Base-by-base conservation (phyloP, 208 protist genomes). In the Trypanosoma scelopori region DNA sequence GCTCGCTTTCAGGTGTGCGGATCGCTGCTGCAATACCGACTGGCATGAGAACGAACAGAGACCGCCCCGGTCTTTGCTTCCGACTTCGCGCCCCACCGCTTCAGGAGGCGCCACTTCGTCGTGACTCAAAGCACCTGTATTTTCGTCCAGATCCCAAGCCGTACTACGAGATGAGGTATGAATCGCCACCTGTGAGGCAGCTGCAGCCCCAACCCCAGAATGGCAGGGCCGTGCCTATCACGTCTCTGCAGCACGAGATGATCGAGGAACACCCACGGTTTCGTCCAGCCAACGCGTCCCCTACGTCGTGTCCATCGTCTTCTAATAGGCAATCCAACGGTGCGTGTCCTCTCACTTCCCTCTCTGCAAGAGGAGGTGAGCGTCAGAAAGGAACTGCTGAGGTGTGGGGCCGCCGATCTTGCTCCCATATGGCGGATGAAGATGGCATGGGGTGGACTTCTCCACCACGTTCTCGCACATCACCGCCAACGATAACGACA, bases 31-130 rank as follows among this genome's bases (percentile, higher is more conserved):
- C 35, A 9, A n/a, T 4, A 35, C 3, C 15, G 22, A 18, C 30
- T 55, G 22, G 12, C 12, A 23, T 16, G 47, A 56, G 39, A 37
- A 35, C 18, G 2, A 30, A 3, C 35, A 45, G n/a, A 12, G 28
- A 23, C 4, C 46, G 22, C 3, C 35, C 53, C 15, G 22, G 9
- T 12, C 52, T 69, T 41, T 69, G 64, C 23, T 69, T 61, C 46
- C 37, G 45, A 18, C 46, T 69, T 30, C 51, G 55, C 42, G 53
- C 64, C 23, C 64, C 64, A 12, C 47, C 62, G 12, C 25, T 25
- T 13, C 32, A 32, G 9, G 27, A 47, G 30, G 42, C 13, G 0
- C 1, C 52, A 0, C 7, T 6, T 18, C 32, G 32, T 46, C 16
- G 18, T 47, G 48, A 56, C 7, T 46, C 22, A 56, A 65, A 55